Conservation (phyloP, 169 alveolate species). For the Plasmodium coatneyi region DNA sequence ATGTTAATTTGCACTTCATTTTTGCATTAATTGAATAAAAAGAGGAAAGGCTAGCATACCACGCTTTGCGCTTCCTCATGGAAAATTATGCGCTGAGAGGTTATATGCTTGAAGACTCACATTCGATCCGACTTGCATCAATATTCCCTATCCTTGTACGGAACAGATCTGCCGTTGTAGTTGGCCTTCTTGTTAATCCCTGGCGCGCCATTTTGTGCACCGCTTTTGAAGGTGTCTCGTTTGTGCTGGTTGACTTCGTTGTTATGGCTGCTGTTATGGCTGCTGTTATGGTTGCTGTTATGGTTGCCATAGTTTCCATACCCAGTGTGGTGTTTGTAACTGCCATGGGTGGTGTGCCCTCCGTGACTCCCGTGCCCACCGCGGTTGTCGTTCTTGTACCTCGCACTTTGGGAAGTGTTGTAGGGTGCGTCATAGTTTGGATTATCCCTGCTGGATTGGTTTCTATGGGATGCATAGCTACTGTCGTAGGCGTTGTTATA, state of each 20-base stretch:
- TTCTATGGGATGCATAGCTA: constrained; percentile 1
- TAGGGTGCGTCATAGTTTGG: neutral
- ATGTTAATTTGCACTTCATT: neutral
- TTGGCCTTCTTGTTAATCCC: constrained; percentile 20
- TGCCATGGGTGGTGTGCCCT: neutral
- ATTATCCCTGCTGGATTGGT: neutral
- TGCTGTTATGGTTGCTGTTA: too few relatives aligned
- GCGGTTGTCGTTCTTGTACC: neutral
- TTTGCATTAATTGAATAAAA: neutral
- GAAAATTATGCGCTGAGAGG: neutral
- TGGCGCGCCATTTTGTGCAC: neutral
- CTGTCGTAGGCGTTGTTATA: constrained; percentile 3
- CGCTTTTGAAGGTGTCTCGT: constrained; percentile 24
- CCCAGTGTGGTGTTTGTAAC: neutral
- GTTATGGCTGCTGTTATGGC: neutral
- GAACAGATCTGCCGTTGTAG: constrained; percentile 56
- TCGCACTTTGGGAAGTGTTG: neutral
- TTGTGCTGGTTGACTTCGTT: constrained; percentile 9
- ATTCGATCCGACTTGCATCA: neutral
- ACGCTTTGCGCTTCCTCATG: neutral
- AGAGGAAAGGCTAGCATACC: neutral
- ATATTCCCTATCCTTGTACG: constrained; percentile 51
- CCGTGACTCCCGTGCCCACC: neutral
- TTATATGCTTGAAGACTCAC: neutral
- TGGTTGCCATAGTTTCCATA: neutral